Conservation (phyloP, 306 rosid genomes). For the Datisca glomerata region DNA sequence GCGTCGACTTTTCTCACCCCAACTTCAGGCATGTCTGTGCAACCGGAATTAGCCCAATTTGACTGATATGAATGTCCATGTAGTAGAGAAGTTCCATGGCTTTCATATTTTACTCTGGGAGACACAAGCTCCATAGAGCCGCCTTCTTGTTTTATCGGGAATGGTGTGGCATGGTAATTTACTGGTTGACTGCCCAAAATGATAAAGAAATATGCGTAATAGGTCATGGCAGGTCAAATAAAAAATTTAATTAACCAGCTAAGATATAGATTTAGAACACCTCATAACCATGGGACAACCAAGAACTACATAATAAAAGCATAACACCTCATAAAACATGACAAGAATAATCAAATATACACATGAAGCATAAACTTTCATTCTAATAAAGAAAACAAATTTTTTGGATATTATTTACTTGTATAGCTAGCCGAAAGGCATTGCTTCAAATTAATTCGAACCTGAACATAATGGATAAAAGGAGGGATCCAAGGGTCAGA, state of each 20-base stretch:
- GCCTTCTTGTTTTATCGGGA: slow-evolving; percentile 40
- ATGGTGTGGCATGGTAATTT: slow-evolving; percentile 35
- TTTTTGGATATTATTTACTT: too few species aligned
- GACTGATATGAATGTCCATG: slow-evolving; percentile 54
- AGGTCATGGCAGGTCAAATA: background rate
- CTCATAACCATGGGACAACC: too few species aligned
- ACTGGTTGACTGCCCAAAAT: slow-evolving; percentile 44
- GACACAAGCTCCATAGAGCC: slow-evolving; percentile 65
- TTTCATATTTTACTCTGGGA: slow-evolving; percentile 50
- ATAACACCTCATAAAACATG: background rate
- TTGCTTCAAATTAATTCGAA: too few species aligned
- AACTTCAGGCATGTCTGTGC: slow-evolving; percentile 47
- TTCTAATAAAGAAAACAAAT: too few species aligned
- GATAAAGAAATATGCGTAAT: slow-evolving; percentile 1
- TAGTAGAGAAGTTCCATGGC: slow-evolving; percentile 31
- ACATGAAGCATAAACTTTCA: too few species aligned
- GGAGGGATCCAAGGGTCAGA: too few species aligned
- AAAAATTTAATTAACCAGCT: too few species aligned
- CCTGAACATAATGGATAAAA: too few species aligned
- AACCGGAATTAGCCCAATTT: slow-evolving; percentile 51
- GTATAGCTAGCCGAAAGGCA: too few species aligned
- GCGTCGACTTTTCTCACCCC: slow-evolving; percentile 52
- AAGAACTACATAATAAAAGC: background rate
- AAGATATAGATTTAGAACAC: too few species aligned
- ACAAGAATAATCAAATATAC: too few species aligned